Evolutionary conservation across 2,329 filamentous ascomycete genomes (phyloP), one percentile per base, ranked within the genome.

Genomic region (Trichoderma breve): DNA sequence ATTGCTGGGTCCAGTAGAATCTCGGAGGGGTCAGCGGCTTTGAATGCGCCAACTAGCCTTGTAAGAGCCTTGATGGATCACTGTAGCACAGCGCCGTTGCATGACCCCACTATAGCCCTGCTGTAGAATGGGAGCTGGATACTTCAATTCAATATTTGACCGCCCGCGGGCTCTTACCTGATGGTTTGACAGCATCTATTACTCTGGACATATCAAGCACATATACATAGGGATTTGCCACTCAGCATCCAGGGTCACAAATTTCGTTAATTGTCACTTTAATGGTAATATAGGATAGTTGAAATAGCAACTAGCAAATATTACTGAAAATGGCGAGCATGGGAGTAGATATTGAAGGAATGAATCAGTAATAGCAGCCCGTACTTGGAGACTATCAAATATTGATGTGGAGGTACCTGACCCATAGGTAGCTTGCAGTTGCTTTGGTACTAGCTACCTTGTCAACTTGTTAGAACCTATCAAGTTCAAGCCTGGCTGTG

Each of bases 21-120:
- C 65, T 61, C 28, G 55, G 66, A 69, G 55, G 67, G 57, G 57
- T 24, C n/a, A 69, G 66, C 26, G 66, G 28, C n/a, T 39, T 12
- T 24, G 15, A 36, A 39, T 39, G 63, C 63, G 63, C 63, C 26
- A n/a, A 30, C n/a, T 18, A 18, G 67, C 58, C n/a, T 26, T 58
- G 64, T 58, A 58, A 58, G 51, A 9, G 47, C 47, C 57, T 32
- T n/a, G 55, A 28, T 58, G 15, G 30, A 6, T 3, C 26, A 11
- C 57, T 60, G 57, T 60, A 57, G 34, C 24, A 43, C 65, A 68
- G 65, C 34, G 32, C 21, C 34, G 51, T 67, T 2, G 53, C 64
- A 58, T 24, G 9, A 30, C 65, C 64, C 51, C 65, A 30, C 65
- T 15, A 21, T 14, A 0, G 26, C 53, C 53, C 26, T 28, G 53